A percentile compares a stretch with the other conserved stretches of the same genome.
Evolutionary conservation across 192 early-diverging fungal genomes (phyloP).

Genomic region (Podila horticola): DNA sequence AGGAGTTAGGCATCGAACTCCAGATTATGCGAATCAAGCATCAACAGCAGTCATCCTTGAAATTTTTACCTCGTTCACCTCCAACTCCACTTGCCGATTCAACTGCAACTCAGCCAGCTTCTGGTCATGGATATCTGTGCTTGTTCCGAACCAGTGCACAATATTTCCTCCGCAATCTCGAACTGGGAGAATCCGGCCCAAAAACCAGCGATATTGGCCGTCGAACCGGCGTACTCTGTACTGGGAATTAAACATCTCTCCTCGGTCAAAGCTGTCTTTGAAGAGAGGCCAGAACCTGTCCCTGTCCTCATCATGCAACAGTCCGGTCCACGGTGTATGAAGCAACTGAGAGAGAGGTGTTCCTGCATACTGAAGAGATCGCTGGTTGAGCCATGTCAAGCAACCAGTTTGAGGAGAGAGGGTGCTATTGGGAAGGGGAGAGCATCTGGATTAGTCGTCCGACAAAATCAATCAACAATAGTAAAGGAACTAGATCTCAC

Average conservation of each 20-base stretch:
- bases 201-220: slow-evolving; percentile 64
- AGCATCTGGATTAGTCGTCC: background rate
- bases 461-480: background rate
- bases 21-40: background rate
- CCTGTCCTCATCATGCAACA: slow-evolving; percentile 64
- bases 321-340: slow-evolving; percentile 56
- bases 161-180: slow-evolving; percentile 61
- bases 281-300: slow-evolving; percentile 47
- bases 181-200: slow-evolving; percentile 61
- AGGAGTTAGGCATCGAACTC: too few relatives aligned
- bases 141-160: slow-evolving; percentile 67
- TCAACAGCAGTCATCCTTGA: background rate
- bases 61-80: slow-evolving; percentile 57
- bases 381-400: slow-evolving; percentile 65
- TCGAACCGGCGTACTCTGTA: slow-evolving; percentile 63
- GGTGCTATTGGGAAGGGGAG: slow-evolving; percentile 34
- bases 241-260: slow-evolving; percentile 61
- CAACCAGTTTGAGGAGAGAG: slow-evolving; percentile 55
- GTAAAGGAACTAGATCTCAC: slow-evolving; percentile 12
- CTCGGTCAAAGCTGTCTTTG: slow-evolving; percentile 57
- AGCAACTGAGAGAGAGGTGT: slow-evolving; percentile 47
- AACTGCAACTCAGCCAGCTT: slow-evolving; percentile 55
- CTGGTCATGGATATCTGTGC: slow-evolving; percentile 69
- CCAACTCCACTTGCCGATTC: slow-evolving; percentile 60
- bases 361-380: slow-evolving; percentile 62